Evolutionary conservation across 768 basidiomycete genomes (phyloP).

Genomic region (Boletus huronensis): DNA sequence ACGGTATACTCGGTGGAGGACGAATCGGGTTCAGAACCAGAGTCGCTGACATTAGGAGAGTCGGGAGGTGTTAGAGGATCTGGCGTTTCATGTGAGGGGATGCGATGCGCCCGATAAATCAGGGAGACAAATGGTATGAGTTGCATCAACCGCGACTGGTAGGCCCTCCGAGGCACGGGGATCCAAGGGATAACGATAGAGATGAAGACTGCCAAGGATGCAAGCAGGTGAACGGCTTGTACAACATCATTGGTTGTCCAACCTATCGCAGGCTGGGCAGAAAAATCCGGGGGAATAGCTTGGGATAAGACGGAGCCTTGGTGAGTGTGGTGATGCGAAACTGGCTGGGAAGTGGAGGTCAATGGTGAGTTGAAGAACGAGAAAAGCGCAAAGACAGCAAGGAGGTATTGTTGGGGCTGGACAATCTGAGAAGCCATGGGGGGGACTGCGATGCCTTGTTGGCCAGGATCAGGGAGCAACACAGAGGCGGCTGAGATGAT

Average conservation of each 20-base stretch:
- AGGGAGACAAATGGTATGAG: slow-evolving; percentile 26
- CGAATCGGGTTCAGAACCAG: slow-evolving; percentile 28
- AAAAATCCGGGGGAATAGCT: slow-evolving; percentile 20
- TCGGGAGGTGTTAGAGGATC: slow-evolving; percentile 29
- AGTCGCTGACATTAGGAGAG: slow-evolving; percentile 25
- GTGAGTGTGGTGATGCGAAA: slow-evolving; percentile 44
- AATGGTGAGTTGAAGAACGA: slow-evolving; percentile 81
- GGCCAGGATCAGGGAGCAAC: slow-evolving; percentile 13
- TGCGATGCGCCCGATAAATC: slow-evolving; percentile 2
- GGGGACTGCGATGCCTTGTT: slow-evolving; percentile 13
- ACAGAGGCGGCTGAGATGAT: slow-evolving; percentile 26
- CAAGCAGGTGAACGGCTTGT: slow-evolving; percentile 63
- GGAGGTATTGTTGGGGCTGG: slow-evolving; percentile 59
- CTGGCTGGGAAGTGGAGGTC: slow-evolving; percentile 38
- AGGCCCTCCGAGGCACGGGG: slow-evolving; percentile 25
- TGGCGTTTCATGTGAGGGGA: neutral
- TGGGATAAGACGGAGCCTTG: slow-evolving; percentile 56
- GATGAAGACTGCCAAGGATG: slow-evolving; percentile 60
- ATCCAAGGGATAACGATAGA: slow-evolving; percentile 52
- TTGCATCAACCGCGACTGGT: slow-evolving; percentile 23
- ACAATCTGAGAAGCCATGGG: slow-evolving; percentile 9
- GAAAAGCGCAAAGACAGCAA: slow-evolving; percentile 80
- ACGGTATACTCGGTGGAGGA: slow-evolving; percentile 29
- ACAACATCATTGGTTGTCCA: slow-evolving; percentile 53
- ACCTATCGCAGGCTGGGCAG: slow-evolving; percentile 13